Evolutionary conservation across 352 stramenopile species (phyloP).

Genomic region (Pythium chondricola): DNA sequence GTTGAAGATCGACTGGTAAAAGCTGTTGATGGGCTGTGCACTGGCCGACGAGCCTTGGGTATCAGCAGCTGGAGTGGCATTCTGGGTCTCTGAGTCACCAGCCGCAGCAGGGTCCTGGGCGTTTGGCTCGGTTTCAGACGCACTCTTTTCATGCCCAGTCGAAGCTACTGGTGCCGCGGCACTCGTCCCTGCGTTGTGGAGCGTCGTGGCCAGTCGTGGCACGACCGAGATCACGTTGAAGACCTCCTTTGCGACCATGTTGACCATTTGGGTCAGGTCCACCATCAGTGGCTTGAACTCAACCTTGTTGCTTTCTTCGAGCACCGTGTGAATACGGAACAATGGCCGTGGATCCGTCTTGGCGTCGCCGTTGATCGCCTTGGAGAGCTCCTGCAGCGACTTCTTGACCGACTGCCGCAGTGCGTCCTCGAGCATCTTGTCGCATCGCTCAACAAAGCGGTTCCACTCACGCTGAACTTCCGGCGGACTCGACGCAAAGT

Average conservation of each 20-base stretch:
- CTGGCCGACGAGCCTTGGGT: background rate
- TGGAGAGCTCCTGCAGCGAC: constrained; percentile 91
- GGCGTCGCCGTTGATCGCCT: constrained; percentile 91
- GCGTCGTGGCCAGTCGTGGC: constrained; percentile 67
- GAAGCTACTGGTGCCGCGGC: constrained; percentile 17
- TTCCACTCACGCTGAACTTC: constrained; percentile 93
- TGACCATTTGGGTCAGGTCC: constrained; percentile 93
- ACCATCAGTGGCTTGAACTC: constrained; percentile 93
- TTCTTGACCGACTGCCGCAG: constrained; percentile 91
- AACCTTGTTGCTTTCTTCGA: constrained; percentile 88
- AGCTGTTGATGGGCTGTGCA: constrained; percentile 78
- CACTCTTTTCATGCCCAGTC: background rate
- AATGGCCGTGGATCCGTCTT: constrained; percentile 89
- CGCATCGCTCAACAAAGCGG: constrained; percentile 84
- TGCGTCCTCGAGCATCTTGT: constrained; percentile 89
- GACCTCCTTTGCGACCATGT: constrained; percentile 93
- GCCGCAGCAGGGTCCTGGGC: constrained; percentile 5
- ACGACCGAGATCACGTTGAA: constrained; percentile 92
- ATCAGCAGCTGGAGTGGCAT: no score
- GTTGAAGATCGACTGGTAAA: constrained; percentile 93
- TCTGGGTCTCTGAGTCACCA: background rate
- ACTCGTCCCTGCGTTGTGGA: constrained; percentile 19
- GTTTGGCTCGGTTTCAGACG: constrained; percentile 13
- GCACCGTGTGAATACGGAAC: constrained; percentile 90
- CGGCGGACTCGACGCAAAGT: constrained; percentile 84